Conservation (phyloP, 306 rosid genomes). For the Vigna nakashimae region DNA sequence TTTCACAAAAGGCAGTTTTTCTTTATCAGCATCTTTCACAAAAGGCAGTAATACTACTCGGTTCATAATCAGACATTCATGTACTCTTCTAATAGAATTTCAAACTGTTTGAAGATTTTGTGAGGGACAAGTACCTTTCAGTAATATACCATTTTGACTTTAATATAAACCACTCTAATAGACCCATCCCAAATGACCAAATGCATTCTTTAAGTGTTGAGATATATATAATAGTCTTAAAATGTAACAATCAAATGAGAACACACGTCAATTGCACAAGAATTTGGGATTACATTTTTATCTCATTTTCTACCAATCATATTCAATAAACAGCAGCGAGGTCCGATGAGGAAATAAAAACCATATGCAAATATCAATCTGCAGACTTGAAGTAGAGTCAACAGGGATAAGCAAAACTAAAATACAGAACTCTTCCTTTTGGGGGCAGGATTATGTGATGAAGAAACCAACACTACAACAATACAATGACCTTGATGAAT, state of each 20-base stretch:
- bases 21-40: not conserved
- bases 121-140: not conserved
- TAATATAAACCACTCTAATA: not conserved
- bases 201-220: not conserved
- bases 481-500: not conserved
- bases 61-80: not conserved
- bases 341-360: not conserved
- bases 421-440: not conserved
- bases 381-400: not conserved
- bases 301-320: not conserved
- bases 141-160: not conserved
- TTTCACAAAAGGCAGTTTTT: not conserved
- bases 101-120: not conserved
- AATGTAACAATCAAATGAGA: not conserved
- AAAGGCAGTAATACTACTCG: not conserved
- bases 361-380: not conserved
- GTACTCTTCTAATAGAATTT: not conserved
- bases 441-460: not conserved
- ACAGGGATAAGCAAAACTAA: conserved; percentile 14
- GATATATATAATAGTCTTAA: not conserved
- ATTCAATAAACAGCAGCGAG: not conserved
- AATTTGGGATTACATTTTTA: not conserved
- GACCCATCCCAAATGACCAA: not conserved
- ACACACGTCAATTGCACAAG: not conserved
- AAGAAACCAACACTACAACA: conserved; percentile 8